Percentiles rank a stretch among this genome's conserved stretches.
phyloP scores from a whole-genome alignment of 768 basidiomycete genomes.

The Lentinula detonsa region DNA sequence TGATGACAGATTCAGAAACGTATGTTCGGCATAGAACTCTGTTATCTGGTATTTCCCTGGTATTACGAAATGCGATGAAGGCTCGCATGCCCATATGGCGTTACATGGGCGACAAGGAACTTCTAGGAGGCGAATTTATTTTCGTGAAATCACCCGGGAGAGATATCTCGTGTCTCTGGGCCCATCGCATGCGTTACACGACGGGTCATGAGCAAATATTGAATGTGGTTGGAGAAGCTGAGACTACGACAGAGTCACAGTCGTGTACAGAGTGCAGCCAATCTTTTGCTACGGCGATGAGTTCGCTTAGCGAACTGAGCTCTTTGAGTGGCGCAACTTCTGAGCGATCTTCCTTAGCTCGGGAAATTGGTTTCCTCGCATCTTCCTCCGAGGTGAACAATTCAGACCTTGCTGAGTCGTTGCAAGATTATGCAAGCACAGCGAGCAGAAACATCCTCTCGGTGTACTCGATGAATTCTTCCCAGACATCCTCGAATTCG shows the following conservation, averaged over 20 bases:
- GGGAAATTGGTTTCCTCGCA: background rate
- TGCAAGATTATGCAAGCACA: background rate
- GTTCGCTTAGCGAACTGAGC: background rate
- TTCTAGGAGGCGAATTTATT: conserved; percentile 72
- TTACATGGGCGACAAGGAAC: conserved; percentile 50
- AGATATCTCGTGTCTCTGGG: conserved; percentile 41
- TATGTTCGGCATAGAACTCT: conserved; percentile 44
- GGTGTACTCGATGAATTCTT: background rate
- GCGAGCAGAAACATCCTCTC: background rate
- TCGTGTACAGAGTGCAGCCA: background rate
- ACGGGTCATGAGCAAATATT: conserved; percentile 51
- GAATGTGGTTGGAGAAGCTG: conserved; percentile 43
- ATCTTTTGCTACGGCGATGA: background rate
- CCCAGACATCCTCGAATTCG: background rate
- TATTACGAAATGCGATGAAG: conserved; percentile 46
- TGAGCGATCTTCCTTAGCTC: background rate
- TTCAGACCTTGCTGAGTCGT: background rate
- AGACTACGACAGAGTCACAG: background rate
- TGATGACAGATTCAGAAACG: background rate
- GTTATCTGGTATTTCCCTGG: conserved; percentile 48
- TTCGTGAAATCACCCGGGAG: conserved; percentile 49
- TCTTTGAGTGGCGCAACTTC: background rate
- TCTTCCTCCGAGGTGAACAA: background rate
- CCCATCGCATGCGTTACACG: conserved; percentile 61
- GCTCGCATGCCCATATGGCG: conserved; percentile 59